Evolutionary conservation across 2,329 filamentous ascomycete genomes (phyloP).

Genomic region (Aspergillus udagawae): DNA sequence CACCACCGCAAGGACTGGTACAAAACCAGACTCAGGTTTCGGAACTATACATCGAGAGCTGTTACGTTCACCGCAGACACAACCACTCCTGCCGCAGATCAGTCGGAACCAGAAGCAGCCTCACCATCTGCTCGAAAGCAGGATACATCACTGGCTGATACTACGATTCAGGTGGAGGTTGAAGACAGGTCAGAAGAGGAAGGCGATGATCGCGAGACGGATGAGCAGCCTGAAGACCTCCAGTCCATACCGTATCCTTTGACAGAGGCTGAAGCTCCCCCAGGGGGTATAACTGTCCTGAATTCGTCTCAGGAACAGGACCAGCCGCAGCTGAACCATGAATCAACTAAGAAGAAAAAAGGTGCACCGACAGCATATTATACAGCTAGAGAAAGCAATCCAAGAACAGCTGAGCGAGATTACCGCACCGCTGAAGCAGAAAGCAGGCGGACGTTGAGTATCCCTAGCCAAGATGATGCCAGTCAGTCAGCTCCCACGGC

Average conservation of each 20-base stretch:
- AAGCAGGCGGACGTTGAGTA: slow-evolving; percentile 13
- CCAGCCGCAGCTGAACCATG: slow-evolving; percentile 1
- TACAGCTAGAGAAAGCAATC: slow-evolving; percentile 25
- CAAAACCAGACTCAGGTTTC: slow-evolving; percentile 41
- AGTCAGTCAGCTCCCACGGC: slow-evolving; percentile 20
- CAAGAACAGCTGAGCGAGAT: not conserved
- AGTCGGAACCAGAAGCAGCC: slow-evolving; percentile 19
- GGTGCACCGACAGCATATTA: slow-evolving; percentile 27
- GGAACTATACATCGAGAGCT: slow-evolving; percentile 44
- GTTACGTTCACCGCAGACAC: slow-evolving; percentile 52
- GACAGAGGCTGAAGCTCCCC: slow-evolving; percentile 12
- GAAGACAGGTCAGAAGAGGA: slow-evolving; percentile 6
- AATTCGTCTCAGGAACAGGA: slow-evolving; percentile 7
- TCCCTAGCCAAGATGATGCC: slow-evolving; percentile 15
- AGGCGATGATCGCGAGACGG: slow-evolving; percentile 6
- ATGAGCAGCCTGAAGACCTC: slow-evolving; percentile 4
- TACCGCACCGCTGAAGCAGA: not conserved
- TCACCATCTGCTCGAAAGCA: slow-evolving; percentile 10
- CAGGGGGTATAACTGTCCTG: not conserved
- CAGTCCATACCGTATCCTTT: slow-evolving; percentile 22
- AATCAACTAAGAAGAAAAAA: slow-evolving; percentile 9
- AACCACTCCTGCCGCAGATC: slow-evolving; percentile 36
- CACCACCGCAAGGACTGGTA: slow-evolving; percentile 63
- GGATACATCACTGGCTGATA: slow-evolving; percentile 15
- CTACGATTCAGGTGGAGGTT: not conserved